These are phyloP conservation scores for Lophium mytilinum DNA, from an alignment of 495 filamentous ascomycete species.

Conservation along the genomic window DNA sequence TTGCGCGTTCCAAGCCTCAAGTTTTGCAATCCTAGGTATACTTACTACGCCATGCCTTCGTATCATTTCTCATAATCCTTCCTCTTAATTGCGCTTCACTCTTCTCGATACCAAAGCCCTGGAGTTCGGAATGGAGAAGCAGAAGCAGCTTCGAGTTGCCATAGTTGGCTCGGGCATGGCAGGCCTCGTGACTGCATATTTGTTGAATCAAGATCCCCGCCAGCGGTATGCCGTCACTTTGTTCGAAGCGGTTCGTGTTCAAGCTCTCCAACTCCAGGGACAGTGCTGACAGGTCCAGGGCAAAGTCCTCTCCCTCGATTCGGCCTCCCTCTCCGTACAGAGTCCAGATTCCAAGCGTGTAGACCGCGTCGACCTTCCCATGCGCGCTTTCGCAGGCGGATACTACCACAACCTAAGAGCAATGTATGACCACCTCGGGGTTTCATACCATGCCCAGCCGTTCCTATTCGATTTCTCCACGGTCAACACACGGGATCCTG, in stretches of 20 bases:
- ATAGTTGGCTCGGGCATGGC: conserved; percentile 50
- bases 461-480: conserved; percentile 41
- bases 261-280: not conserved
- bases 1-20: no score
- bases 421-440: conserved; percentile 47
- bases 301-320: conserved; percentile 35
- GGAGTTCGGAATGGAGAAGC: conserved; percentile 4
- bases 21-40: no score
- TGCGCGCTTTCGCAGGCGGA: conserved; percentile 48
- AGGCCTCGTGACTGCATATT: conserved; percentile 44
- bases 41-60: no score
- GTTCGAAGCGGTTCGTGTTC: conserved; percentile 41
- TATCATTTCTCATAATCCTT: not conserved
- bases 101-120: not conserved
- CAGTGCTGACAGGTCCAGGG: conserved; percentile 25
- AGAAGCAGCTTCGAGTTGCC: conserved; percentile 30
- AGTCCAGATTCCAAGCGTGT: conserved; percentile 6
- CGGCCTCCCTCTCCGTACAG: conserved; percentile 34
- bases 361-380: conserved; percentile 47
- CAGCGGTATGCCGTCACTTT: conserved; percentile 41
- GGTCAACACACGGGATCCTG: not conserved
- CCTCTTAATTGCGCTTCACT: not conserved
- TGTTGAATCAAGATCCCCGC: conserved; percentile 39
- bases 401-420: conserved; percentile 46
- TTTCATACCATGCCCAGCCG: conserved; percentile 38